Evolutionary conservation across 2,329 filamentous ascomycete genomes (phyloP), one percentile per base, ranked within the genome.

Genomic region (Cadophora sp.): DNA sequence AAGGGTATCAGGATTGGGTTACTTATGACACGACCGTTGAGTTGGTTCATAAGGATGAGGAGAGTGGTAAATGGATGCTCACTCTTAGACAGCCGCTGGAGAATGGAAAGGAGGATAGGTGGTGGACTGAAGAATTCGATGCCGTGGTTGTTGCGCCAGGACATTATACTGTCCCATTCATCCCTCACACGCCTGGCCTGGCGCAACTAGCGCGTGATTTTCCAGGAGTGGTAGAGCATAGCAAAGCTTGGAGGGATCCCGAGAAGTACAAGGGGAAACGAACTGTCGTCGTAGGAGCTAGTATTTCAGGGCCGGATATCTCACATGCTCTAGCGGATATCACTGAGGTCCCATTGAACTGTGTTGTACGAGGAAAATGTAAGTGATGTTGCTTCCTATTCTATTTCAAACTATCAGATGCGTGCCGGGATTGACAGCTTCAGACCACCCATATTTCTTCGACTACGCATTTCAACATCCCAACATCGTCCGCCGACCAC

Each of bases 191-290:
- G 1, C 78, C 82, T 0, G 91, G 91, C 0, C 81, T 92, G 2
- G 75, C 80, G 9, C 80, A 81, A 14, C 91, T 87, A 84, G 86
- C 89, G 72, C 64, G 78, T n/a, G 75, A 76, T 6, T 88, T 87
- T 65, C 85, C 86, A 0, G 82, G 81, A 0, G 76, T 79, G 1
- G 84, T 92, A 19, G 84, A 83, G 4, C 91, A 93, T 75, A 92
- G 92, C 1, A 96, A 94, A 77, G 87, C 87, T 69, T 96, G 92
- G 75, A 86, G 92, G 7, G 84, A 81, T 0, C 86, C 92, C 0
- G 84, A 88, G 16, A 76, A 81, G 1, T 94, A 89, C 74, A 75
- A 76, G 1, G 83, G 81, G 29, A 88, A 90, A 66, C 67, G 73
- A 68, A 74, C 91, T 0, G 80, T 91, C 0, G 83, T 89, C 0